Evolutionary conservation across 1,284 basidiomycete species (phyloP).

Genomic region (Malassezia sp.): DNA sequence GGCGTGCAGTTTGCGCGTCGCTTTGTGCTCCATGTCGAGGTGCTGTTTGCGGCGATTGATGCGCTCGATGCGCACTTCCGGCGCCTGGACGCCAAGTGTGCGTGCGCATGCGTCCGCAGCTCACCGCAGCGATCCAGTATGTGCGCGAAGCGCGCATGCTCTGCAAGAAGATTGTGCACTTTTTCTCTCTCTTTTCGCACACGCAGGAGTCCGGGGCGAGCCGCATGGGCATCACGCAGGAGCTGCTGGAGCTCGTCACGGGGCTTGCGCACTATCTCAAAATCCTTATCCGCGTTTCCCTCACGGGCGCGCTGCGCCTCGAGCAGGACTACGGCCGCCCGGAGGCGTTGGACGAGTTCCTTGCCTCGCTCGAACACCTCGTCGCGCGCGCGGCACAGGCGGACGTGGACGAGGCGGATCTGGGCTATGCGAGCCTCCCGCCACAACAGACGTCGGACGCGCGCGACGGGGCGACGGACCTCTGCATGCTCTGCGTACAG

Average conservation of each 20-base stretch:
- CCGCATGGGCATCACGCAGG: constrained; percentile 90
- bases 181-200: constrained; percentile 93
- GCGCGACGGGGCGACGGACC: constrained; percentile 54
- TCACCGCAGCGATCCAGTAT: constrained; percentile 96
- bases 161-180: constrained; percentile 95
- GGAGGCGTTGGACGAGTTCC: constrained; percentile 74
- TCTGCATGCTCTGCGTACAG: constrained; percentile 74
- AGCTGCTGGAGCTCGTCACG: constrained; percentile 91
- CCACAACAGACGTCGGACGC: constrained; percentile 26
- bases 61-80: constrained; percentile 84
- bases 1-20: constrained; percentile 96
- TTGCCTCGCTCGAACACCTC: constrained; percentile 61
- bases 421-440: constrained; percentile 39
- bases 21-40: constrained; percentile 96
- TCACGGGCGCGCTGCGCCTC: constrained; percentile 87
- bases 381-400: constrained; percentile 49
- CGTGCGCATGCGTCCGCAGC: too few species aligned
- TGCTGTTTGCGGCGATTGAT: constrained; percentile 91
- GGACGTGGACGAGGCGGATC: constrained; percentile 26
- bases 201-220: constrained; percentile 80
- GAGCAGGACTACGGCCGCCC: constrained; percentile 75
- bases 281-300: constrained; percentile 92
- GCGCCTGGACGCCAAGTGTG: constrained; percentile 56
- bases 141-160: constrained; percentile 95
- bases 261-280: constrained; percentile 98